These are phyloP conservation scores for Neurospora crassa DNA, from an alignment of 2,329 filamentous ascomycete genomes.

Conservation along the genomic window DNA sequence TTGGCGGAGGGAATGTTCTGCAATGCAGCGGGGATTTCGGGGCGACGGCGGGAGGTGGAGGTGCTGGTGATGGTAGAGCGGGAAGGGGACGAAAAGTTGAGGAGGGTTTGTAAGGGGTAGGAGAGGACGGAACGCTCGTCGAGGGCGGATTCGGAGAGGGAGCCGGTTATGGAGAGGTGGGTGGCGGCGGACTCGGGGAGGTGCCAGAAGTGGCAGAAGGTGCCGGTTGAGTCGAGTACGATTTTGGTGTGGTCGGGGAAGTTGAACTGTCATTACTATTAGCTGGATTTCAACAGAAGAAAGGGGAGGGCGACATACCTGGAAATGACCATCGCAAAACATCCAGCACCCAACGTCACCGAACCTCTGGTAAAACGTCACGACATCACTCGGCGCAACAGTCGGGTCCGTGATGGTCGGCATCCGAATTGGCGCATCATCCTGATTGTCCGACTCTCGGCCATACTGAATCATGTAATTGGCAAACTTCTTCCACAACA, in stretches of 20 bases:
- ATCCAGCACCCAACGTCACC: slow-evolving; percentile 76
- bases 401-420: slow-evolving; percentile 29
- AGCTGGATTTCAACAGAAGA: background rate
- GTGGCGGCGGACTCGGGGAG: slow-evolving; percentile 61
- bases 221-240: slow-evolving; percentile 64
- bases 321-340: slow-evolving; percentile 70
- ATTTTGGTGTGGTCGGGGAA: slow-evolving; percentile 85
- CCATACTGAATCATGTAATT: slow-evolving; percentile 69
- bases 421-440: slow-evolving; percentile 34
- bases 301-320: slow-evolving; percentile 35
- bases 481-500: slow-evolving; percentile 64
- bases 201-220: slow-evolving; percentile 69
- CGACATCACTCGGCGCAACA: slow-evolving; percentile 46
- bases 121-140: slow-evolving; percentile 62
- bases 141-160: slow-evolving; percentile 60
- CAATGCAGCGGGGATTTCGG: slow-evolving; percentile 50
- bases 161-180: slow-evolving; percentile 52
- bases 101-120: slow-evolving; percentile 61
- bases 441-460: slow-evolving; percentile 53
- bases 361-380: slow-evolving; percentile 74
- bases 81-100: slow-evolving; percentile 51
- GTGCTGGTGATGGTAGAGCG: slow-evolving; percentile 34
- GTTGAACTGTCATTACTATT: slow-evolving; percentile 52
- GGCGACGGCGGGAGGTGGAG: slow-evolving; percentile 39
- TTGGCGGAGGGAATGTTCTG: slow-evolving; percentile 62